Conservation (phyloP, 306 rosid genomes). For the Dryas drummondii region DNA sequence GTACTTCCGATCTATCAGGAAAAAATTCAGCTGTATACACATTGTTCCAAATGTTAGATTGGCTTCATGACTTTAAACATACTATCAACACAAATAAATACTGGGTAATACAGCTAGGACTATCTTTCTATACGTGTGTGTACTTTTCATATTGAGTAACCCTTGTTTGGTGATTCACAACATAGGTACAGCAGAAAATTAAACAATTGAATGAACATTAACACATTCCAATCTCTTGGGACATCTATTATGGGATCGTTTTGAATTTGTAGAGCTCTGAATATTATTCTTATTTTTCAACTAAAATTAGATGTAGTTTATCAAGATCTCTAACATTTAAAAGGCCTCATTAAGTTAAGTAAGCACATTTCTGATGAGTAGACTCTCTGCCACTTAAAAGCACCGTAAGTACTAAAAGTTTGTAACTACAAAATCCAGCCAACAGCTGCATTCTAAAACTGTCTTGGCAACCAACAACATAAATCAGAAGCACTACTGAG, state of each 20-base stretch:
- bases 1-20: conserved; percentile 93
- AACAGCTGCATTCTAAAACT: neutral
- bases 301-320: neutral
- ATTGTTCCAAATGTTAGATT: conserved; percentile 34
- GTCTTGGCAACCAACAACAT: neutral
- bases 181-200: neutral
- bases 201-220: neutral
- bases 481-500: neutral
- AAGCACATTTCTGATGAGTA: neutral
- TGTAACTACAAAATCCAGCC: conserved; percentile 5
- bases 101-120: neutral
- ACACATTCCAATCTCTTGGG: neutral
- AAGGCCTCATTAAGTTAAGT: neutral
- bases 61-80: conserved; percentile 25
- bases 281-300: neutral
- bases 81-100: conserved; percentile 5
- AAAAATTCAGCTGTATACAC: conserved; percentile 81
- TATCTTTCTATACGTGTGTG: neutral
- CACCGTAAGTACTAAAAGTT: neutral
- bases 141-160: neutral
- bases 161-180: neutral
- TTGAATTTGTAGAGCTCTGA: conserved; percentile 6
- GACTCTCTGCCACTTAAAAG: conserved; percentile 15
- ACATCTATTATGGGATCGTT: neutral
- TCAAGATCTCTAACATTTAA: neutral